Evolutionary conservation across 176 grass and related monocot species (phyloP), one percentile per base, ranked within the genome.

Genomic region (Echinochloa phyllopogon): DNA sequence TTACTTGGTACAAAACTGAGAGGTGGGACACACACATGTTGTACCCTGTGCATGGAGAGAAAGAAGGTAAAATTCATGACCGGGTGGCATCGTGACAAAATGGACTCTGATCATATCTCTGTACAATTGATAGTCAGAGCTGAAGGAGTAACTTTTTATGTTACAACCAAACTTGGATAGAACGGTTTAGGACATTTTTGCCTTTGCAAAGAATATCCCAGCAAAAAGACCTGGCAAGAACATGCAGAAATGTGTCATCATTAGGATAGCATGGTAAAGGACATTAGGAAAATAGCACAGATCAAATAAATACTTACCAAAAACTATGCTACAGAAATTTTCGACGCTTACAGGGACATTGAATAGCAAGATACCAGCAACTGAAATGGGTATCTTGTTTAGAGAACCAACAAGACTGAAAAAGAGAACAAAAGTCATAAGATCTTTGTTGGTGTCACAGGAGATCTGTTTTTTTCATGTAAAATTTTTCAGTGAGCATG

Each of bases 161-260:
- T 49, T 58, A 74, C 77, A 72, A 37, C 17, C 62, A 38, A 24
- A 59, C n/a, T 65, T 18, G 20, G 62, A 37, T 2, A 69, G 13
- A 39, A 33, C 72, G 10, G 5, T 64, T 89, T 60, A 91, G 51
- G 88, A 93, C 94, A 96, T 93, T 82, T 96, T 94, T 42, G 92
- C 94, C 89, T 92, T 97, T 59, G 94, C 92, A 81, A 97, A 94
- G 85, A 97, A 92, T 84, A 97, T 94, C 81, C 94, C 94, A 88
- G 94, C 94, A 92, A 94, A 94, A 86, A 94, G 94, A 90, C 94
- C 94, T 97, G 89, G 58, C 41, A n/a, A 78, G 29, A 82, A 66
- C 48, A 69, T 10, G 40, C 13, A 59, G 36, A 73, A 37, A 69
- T 36, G 41, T 64, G 45, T 42, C 53, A 84, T 41, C 44, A 41